These are phyloP conservation scores for Aureobasidium mangrovei DNA, from an alignment of 2,329 filamentous ascomycete species.

Conservation along the genomic window DNA sequence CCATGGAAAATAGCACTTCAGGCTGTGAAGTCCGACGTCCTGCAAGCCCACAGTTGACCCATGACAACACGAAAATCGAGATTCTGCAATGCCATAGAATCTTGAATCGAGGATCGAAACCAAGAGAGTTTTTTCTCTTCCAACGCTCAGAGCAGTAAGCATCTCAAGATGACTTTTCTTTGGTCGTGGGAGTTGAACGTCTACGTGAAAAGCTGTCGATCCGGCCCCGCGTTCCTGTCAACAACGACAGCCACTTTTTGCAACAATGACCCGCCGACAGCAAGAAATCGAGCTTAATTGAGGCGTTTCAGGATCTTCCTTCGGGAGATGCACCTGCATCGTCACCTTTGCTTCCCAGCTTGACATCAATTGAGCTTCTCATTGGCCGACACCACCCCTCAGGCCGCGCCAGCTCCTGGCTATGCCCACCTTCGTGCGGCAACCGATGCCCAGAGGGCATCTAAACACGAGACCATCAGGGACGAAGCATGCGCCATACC, in stretches of 20 bases:
- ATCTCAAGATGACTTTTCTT: background rate
- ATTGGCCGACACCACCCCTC: background rate
- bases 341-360: background rate
- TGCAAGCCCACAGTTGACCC: no score
- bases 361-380: background rate
- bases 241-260: background rate
- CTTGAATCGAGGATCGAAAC: no score
- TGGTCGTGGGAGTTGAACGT: background rate
- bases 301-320: constrained; percentile 12
- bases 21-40: background rate
- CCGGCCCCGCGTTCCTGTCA: constrained; percentile 13
- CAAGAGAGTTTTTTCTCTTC: no score
- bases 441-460: constrained; percentile 7
- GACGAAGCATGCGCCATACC: background rate
- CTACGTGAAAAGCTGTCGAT: constrained; percentile 5
- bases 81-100: no score
- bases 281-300: constrained; percentile 9
- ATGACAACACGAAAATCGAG: no score
- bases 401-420: constrained; percentile 3
- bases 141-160: no score
- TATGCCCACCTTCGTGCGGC: constrained; percentile 6
- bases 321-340: constrained; percentile 1
- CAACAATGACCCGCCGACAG: constrained; percentile 8
- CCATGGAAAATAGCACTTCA: background rate
- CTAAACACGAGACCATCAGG: constrained; percentile 2